Evolutionary conservation across 1,139 yeast genomes (phyloP), one percentile per base, ranked within the genome.

Genomic region (Sugiyamaella novakii): DNA sequence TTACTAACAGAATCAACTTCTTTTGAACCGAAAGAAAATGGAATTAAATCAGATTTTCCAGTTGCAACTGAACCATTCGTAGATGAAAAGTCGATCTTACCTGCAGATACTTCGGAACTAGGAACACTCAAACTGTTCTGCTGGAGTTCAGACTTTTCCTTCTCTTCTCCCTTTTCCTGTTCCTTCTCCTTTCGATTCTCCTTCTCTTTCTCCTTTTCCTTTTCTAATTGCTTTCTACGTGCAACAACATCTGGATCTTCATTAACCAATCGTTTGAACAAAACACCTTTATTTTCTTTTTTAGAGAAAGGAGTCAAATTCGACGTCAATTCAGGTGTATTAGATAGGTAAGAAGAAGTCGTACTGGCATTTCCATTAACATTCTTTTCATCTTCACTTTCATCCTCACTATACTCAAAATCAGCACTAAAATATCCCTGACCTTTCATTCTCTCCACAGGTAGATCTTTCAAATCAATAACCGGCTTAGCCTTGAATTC

Each of bases 371-470:
- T 15, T n/a, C 15, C 11, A 14, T 27, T 29, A 11, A 8, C 40
- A 2, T 21, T 35, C 12, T 22, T 33, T 5, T 41, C 39, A 18
- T 51, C 51, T 11, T 56, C 58, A 11, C 45, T 53, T 12, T 60
- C 65, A 15, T 60, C 64, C n/a, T 56, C 59, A 22, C 57, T 48
- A 38, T 54, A 60, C 19, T 60, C 64, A 40, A 62, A 57, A 27
- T 56, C 59, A 5, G 64, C 67, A 15, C 62, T 54, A 43, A 64
- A 63, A 39, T 57, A 64, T 1, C 68, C 68, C 0, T 63, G 64
- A 19, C 60, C 50, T 22, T 54, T 51, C n/a, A 47, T 47, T 28
- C 66, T 49, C 2, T 58, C 65, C n/a, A 51, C 51, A 1, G 66
- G 54, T 15, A 64, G 44, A 27, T 61, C 64, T 17, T 55, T 45